Evolutionary conservation across 2,329 filamentous ascomycete genomes (phyloP).

Genomic region (Tolypocladium guangdongense): DNA sequence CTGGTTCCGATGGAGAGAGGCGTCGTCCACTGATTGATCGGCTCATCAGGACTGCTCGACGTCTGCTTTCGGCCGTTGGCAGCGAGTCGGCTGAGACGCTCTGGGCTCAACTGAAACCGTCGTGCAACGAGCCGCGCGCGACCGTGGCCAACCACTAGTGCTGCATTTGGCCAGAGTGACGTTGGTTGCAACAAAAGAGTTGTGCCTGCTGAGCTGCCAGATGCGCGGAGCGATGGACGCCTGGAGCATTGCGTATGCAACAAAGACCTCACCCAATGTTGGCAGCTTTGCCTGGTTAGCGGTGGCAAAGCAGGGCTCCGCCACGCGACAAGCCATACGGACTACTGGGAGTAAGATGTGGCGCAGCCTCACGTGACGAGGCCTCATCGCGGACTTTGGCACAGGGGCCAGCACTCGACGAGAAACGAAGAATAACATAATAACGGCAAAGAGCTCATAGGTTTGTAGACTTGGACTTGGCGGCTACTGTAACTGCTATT

Average conservation of each 20-base stretch:
- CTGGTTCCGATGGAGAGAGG: background rate
- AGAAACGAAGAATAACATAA: too few species aligned
- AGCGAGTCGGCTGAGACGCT: background rate
- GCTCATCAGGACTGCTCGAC: background rate
- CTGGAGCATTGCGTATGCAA: background rate
- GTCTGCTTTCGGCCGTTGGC: background rate
- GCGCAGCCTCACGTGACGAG: background rate
- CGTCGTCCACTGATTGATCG: background rate
- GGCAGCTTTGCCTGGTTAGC: background rate
- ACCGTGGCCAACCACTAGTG: background rate
- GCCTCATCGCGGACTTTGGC: background rate
- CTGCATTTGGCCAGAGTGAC: background rate
- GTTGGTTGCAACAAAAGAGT: background rate
- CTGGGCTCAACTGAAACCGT: conserved; percentile 1
- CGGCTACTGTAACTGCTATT: background rate
- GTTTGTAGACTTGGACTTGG: background rate
- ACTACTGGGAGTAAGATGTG: background rate
- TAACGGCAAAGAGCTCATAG: background rate
- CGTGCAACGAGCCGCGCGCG: conserved; percentile 2
- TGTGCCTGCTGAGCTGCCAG: background rate
- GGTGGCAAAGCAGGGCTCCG: too few species aligned
- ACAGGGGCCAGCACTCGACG: background rate
- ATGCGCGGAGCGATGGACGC: background rate
- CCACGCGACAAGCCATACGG: background rate
- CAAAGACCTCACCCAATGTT: too few species aligned